Evolutionary conservation across 2,329 filamentous ascomycete genomes (phyloP), one percentile per base, ranked within the genome.

Genomic region (Lecanosticta acicola): DNA sequence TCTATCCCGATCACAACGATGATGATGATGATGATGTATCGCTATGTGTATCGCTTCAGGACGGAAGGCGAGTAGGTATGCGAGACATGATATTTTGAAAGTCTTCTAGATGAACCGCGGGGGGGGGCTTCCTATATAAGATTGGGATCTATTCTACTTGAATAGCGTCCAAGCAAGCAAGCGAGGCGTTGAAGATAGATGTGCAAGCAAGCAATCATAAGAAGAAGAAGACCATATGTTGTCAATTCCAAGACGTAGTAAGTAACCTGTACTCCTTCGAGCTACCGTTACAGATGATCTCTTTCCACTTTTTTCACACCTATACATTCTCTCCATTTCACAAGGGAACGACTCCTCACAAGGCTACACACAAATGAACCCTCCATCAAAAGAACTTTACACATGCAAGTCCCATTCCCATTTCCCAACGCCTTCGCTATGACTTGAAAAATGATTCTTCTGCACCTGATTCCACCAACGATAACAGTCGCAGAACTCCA

Each of bases 1-100:
- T 68, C 69, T 39, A 66, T 70, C n/a, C 67, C 66, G 0, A 66
- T 69, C 39, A 64, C 66, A 10, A 69, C 66, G 43, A 54, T 62
- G 46, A 46, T 70, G 41, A 64, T 66, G 11, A 69, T 66, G 43
- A 54, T 62, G 46, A 46, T 70, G 41, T 68, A 66, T 45, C 59
- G 58, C 17, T 44, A 43, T 42, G 43, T 43, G 8, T 26, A 43
- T 39, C 36, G 48, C 20, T 41, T 46, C 34, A 43, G 43, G 40
- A 46, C 21, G 33, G 26, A n/a, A n/a, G n/a, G n/a, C 33, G 5
- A 46, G 42, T 14, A 46, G 41, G 34, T 46, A 43, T 32, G 48
- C 40, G 5, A 43, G 48, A 8, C 48, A 50, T 39, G 48, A 50
- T 33, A 43, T 46, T 14, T 50, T 29, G 24, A 11, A 11, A 29